phyloP scores from a whole-genome alignment of 768 basidiomycete species.

The Naganishia vaughanmartiniae region DNA sequence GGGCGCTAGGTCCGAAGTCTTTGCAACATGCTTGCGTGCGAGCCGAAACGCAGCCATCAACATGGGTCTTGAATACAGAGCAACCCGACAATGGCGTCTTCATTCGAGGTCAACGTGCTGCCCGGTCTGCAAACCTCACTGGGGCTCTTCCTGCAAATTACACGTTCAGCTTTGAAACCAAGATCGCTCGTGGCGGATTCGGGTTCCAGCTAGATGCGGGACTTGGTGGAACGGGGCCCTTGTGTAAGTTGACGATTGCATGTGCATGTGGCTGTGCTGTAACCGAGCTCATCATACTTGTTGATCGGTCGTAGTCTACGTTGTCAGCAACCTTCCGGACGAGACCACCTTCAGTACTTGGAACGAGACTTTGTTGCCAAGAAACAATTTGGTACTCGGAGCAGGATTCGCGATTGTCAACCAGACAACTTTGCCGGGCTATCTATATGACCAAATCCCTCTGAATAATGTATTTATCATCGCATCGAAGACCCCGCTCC shows the following conservation, averaged over 20 bases:
- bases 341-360: background rate
- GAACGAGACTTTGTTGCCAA: background rate
- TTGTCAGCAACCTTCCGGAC: constrained; percentile 1
- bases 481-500: no score
- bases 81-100: background rate
- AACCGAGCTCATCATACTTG: background rate
- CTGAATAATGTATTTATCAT: background rate
- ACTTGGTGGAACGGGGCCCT: background rate
- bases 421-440: background rate
- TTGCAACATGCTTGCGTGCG: background rate
- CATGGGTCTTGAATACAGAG: background rate
- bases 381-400: background rate
- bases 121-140: background rate
- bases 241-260: background rate
- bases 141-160: background rate
- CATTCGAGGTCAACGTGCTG: background rate
- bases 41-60: background rate
- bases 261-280: background rate
- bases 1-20: background rate
- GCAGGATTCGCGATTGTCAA: constrained; percentile 1
- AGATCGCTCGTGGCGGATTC: background rate
- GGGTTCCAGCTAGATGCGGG: background rate
- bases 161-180: background rate
- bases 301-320: background rate
- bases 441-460: background rate